Percentiles rank a stretch among this genome's conserved stretches.
phyloP scores from a whole-genome alignment of 2,329 filamentous ascomycete species.

The Diaporthe sp. region DNA sequence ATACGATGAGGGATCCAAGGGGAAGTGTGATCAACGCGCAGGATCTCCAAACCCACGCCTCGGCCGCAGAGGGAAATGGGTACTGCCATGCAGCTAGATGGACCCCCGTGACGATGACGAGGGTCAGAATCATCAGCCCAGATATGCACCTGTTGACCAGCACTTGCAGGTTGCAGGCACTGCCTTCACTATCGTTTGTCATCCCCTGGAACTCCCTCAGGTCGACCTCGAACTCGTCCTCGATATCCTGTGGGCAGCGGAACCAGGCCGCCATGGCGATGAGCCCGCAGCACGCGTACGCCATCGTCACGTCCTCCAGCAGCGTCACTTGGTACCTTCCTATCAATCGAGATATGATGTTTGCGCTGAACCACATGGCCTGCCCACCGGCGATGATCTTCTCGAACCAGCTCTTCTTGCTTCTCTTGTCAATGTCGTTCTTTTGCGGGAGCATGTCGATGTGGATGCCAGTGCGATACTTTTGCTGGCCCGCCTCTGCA shows the following conservation, averaged over 20 bases:
- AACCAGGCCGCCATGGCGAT: constrained; percentile 1
- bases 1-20: background rate
- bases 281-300: background rate
- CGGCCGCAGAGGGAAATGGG: background rate
- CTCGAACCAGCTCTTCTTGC: constrained; percentile 1
- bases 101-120: background rate
- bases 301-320: background rate
- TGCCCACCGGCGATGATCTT: background rate
- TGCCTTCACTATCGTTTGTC: accelerated
- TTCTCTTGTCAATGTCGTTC: background rate
- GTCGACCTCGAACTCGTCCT: background rate
- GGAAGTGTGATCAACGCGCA: background rate
- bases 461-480: background rate
- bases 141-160: background rate
- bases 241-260: background rate
- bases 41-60: constrained; percentile 1
- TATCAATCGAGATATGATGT: background rate
- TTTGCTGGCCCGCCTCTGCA: background rate
- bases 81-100: background rate
- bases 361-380: constrained; percentile 5
- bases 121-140: background rate
- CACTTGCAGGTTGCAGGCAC: too few species aligned
- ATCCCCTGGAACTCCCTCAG: accelerated
- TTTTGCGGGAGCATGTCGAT: background rate
- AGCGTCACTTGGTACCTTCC: background rate